These are phyloP conservation scores for Penicillium canariense DNA, from an alignment of 495 filamentous ascomycete species.

Conservation along the genomic window DNA sequence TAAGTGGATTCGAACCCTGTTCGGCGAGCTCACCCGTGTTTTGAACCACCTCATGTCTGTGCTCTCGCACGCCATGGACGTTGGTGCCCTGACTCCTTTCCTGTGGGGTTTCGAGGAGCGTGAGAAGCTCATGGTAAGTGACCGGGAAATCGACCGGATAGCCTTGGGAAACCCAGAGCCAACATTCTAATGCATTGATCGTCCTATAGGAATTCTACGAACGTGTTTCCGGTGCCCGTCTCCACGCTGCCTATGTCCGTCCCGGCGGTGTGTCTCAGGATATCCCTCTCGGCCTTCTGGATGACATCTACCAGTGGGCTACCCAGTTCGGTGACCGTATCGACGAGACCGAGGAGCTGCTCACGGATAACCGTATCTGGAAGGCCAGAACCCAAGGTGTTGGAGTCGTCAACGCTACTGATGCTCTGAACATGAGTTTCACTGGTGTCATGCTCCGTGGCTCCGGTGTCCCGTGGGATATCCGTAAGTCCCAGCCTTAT, in stretches of 20 bases:
- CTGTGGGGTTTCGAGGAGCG: constrained; percentile 99
- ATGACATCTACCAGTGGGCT: constrained; percentile 99
- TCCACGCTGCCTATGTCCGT: constrained; percentile 97
- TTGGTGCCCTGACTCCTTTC: constrained; percentile 97
- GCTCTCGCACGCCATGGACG: constrained; percentile 98
- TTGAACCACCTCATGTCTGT: constrained; percentile 99
- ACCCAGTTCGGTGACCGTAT: constrained; percentile 99
- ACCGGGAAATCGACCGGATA: background rate
- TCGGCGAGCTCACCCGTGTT: constrained; percentile 92
- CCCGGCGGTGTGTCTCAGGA: constrained; percentile 97
- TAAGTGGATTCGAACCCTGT: constrained; percentile 96
- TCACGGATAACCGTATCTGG: constrained; percentile 99
- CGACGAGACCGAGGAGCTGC: constrained; percentile 97
- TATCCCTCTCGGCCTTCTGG: constrained; percentile 88
- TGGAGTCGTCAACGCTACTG: constrained; percentile 85
- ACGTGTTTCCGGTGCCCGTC: constrained; percentile 94
- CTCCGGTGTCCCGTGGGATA: constrained; percentile 95
- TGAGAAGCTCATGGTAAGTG: constrained; percentile 95
- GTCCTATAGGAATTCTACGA: constrained; percentile 92
- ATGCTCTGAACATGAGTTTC: constrained; percentile 94
- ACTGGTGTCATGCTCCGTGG: constrained; percentile 97
- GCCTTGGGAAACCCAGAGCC: background rate
- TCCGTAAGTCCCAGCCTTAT: constrained; percentile 93
- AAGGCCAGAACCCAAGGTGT: constrained; percentile 86
- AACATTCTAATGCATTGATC: background rate